Conservation (phyloP, 805 yeast genomes). For the Trichomonascus vanleenenianus region DNA sequence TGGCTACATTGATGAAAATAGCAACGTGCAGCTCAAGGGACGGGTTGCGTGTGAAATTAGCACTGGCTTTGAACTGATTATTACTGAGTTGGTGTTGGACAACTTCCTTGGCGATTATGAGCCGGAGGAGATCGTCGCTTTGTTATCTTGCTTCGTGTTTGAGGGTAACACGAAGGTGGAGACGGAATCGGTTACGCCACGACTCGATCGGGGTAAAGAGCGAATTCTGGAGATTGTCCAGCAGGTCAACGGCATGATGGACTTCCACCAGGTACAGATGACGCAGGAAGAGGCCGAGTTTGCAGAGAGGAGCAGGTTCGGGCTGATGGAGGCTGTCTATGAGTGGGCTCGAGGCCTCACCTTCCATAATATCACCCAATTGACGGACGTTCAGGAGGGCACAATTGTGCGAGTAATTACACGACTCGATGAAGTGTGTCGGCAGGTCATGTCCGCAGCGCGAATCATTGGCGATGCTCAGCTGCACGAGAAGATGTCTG, state of each 20-base stretch:
- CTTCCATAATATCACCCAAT: slow-evolving; percentile 82
- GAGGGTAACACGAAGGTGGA: slow-evolving; percentile 74
- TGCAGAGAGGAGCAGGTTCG: slow-evolving; percentile 76
- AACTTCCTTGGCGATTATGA: slow-evolving; percentile 90
- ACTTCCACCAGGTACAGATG: slow-evolving; percentile 60
- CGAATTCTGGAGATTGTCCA: slow-evolving; percentile 66
- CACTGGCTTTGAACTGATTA: slow-evolving; percentile 79
- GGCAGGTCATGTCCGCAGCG: slow-evolving; percentile 91
- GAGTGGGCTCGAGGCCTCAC: slow-evolving; percentile 97
- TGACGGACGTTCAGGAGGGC: slow-evolving; percentile 90
- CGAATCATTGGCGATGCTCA: slow-evolving; percentile 88
- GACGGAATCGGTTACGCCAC: slow-evolving; percentile 69
- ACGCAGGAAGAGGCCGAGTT: slow-evolving; percentile 84
- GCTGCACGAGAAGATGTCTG: slow-evolving; percentile 82
- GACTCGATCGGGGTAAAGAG: slow-evolving; percentile 54
- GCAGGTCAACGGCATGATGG: slow-evolving; percentile 52
- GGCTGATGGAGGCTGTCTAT: slow-evolving; percentile 85
- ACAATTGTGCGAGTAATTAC: slow-evolving; percentile 94
- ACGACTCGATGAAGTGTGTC: slow-evolving; percentile 86
- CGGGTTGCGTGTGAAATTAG: slow-evolving; percentile 79
- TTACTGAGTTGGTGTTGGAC: slow-evolving; percentile 85
- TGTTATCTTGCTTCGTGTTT: slow-evolving; percentile 84
- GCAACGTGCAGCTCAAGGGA: slow-evolving; percentile 77
- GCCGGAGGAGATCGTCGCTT: slow-evolving; percentile 94
- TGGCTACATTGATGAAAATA: slow-evolving; percentile 68